Base-by-base conservation (phyloP, 805 yeast species). In the Pichia cabralensis region DNA sequence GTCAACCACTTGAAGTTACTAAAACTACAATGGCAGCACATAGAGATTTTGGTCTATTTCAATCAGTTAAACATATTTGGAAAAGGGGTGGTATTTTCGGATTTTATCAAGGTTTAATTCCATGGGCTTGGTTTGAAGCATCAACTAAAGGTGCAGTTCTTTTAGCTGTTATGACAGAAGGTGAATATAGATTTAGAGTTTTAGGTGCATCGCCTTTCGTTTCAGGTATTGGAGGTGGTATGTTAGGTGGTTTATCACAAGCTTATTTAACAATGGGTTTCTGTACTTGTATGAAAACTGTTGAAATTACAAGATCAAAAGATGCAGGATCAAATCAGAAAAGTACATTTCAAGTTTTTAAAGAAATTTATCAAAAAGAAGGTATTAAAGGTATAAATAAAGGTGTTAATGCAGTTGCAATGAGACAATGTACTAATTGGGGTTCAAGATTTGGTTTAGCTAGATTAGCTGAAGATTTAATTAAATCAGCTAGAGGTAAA, bases 61-160 rank as follows among this genome's bases (percentile, higher is more conserved):
- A 76, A 46, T 83, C 95, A 19, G 68, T 78, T 34, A 69, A 69
- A 39, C 67, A 75, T 26, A 88, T 92, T 42, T 85, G 94, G 92
- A 70, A 92, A 12, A 76, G 98, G 52, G 98, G 98, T 45, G 98
- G 98, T 34, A 50, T 80, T 13, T 55, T 73, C 20, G 98, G 97
- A 0, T 92, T 88, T 64, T 92, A 88, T 62, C 98, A 92, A 60
- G 98, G 98, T 22, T 69, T 92, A 55, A 88, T 89, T 45, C 98
- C 98, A 30, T 92, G 98, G 98, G 98, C 97, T 6, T 88, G 97
- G 96, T 82, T 92, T 48, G 98, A 89, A 61, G 98, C 96, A 8
- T 82, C 95, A n/a, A 92, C 98, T 24, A 92, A 92, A 60, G 98
- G 98, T 57, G 96, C 97, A 5, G 95, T 88, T 7, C 67, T 92